phyloP scores from a whole-genome alignment of 352 stramenopile species.

The Pythium coloratum region DNA sequence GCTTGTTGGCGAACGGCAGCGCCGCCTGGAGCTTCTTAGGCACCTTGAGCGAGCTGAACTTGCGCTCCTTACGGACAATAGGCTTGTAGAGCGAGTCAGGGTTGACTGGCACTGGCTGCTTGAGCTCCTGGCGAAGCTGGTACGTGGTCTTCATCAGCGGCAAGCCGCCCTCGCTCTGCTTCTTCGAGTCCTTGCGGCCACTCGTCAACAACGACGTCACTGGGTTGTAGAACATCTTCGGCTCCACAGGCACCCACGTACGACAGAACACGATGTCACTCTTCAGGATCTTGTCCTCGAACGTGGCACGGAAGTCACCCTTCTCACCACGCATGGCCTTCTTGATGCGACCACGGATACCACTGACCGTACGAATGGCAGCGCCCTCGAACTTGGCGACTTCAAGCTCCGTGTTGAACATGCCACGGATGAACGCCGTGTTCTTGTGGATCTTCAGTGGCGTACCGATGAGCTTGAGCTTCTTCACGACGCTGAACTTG shows the following conservation, averaged over 20 bases:
- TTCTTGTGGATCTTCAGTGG: conserved; percentile 99
- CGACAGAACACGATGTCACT: conserved; percentile 99
- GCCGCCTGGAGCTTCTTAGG: conserved; percentile 96
- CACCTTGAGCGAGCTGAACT: conserved; percentile 94
- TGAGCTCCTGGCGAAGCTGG: conserved; percentile 93
- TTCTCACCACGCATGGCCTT: conserved; percentile 92
- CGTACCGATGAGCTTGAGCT: conserved; percentile 99
- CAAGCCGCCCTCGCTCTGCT: conserved; percentile 25
- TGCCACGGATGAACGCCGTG: conserved; percentile 98
- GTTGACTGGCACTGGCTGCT: conserved; percentile 95
- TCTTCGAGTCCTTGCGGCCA: conserved; percentile 49
- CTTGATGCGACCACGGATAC: conserved; percentile 98
- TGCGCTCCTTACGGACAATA: conserved; percentile 91
- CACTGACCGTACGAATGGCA: conserved; percentile 97
- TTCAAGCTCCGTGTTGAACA: conserved; percentile 96
- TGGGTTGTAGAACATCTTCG: conserved; percentile 99
- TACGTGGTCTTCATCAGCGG: conserved; percentile 95
- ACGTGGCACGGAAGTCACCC: conserved; percentile 98
- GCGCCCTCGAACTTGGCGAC: conserved; percentile 98
- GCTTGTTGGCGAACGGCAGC: conserved; percentile 97
- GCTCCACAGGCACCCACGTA: conserved; percentile 98
- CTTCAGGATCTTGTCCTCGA: conserved; percentile 99
- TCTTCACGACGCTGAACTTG: conserved; percentile 99
- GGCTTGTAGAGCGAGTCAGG: conserved; percentile 98
- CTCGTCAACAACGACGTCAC: conserved; percentile 86